A percentile compares a stretch with the other conserved stretches of the same genome.
Conservation (phyloP, 2,329 filamentous ascomycete genomes). For the Fusarium nelsonii region DNA sequence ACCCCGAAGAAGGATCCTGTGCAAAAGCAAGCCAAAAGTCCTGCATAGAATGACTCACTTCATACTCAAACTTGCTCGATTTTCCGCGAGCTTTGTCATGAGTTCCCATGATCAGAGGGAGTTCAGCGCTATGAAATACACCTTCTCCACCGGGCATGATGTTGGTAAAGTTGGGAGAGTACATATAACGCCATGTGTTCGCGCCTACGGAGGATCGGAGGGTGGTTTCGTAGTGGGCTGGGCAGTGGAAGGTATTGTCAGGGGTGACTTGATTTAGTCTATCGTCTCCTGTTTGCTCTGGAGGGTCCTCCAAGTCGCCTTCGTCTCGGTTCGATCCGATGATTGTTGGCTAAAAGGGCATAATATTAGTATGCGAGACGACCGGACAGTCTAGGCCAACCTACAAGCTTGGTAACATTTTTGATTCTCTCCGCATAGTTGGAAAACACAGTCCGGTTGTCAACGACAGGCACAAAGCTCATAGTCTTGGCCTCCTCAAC, state of each 20-base stretch:
- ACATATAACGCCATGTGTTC: conserved; percentile 20
- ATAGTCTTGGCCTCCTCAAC: conserved; percentile 5
- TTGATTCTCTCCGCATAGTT: background rate
- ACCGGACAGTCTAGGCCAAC: background rate
- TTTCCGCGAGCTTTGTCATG: background rate
- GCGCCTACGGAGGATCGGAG: background rate
- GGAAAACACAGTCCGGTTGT: conserved; percentile 8
- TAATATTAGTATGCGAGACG: background rate
- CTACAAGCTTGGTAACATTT: conserved; percentile 3
- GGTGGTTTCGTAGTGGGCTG: conserved; percentile 7
- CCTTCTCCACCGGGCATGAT: conserved; percentile 15
- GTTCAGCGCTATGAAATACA: conserved; percentile 2
- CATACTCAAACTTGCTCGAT: conserved; percentile 4
- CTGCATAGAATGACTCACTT: conserved; percentile 14
- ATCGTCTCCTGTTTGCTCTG: background rate
- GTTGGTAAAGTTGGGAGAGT: conserved; percentile 20
- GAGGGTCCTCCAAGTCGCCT: background rate
- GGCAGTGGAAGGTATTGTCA: conserved; percentile 2
- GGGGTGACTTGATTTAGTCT: background rate
- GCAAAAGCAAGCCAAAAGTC: conserved; percentile 12
- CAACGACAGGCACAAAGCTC: conserved; percentile 7
- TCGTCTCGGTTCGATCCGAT: conserved; percentile 16
- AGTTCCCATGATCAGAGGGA: conserved; percentile 15
- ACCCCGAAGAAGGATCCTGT: background rate
- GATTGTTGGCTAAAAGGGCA: background rate